Evolutionary conservation across 495 filamentous ascomycete species (phyloP).

Genomic region (Neurospora intermedia): DNA sequence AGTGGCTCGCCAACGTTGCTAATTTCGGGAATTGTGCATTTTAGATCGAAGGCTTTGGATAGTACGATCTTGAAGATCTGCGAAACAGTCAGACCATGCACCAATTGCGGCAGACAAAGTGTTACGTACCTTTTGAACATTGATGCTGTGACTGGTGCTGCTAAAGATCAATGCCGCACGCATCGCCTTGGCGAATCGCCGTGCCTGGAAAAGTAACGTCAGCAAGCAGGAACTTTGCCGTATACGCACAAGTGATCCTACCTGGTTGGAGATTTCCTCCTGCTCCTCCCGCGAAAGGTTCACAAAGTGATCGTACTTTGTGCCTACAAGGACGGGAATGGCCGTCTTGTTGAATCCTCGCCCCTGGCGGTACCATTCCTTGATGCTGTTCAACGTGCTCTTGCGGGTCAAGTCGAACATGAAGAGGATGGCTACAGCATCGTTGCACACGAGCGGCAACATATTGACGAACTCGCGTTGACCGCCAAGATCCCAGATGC

Average conservation of each 20-base stretch:
- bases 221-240: conserved; percentile 1
- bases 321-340: conserved; percentile 91
- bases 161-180: conserved; percentile 94
- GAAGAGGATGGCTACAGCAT: conserved; percentile 95
- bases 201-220: conserved; percentile 48
- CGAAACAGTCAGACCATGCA: background rate
- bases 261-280: conserved; percentile 94
- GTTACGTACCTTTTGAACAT: conserved; percentile 82
- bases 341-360: conserved; percentile 99
- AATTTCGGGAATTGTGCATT: conserved; percentile 98
- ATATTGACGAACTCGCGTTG: conserved; percentile 99
- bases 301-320: conserved; percentile 98
- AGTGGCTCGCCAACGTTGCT: conserved; percentile 96
- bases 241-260: conserved; percentile 19
- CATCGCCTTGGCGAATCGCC: conserved; percentile 96
- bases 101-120: background rate
- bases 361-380: conserved; percentile 98
- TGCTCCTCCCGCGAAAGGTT: conserved; percentile 96
- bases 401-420: conserved; percentile 99
- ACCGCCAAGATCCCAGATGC: conserved; percentile 96
- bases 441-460: conserved; percentile 96
- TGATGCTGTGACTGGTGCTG: conserved; percentile 97
- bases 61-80: conserved; percentile 99
- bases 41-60: conserved; percentile 95
- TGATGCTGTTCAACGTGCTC: conserved; percentile 96